phyloP scores from a whole-genome alignment of 495 filamentous ascomycete genomes.

The Viridothelium virens region DNA sequence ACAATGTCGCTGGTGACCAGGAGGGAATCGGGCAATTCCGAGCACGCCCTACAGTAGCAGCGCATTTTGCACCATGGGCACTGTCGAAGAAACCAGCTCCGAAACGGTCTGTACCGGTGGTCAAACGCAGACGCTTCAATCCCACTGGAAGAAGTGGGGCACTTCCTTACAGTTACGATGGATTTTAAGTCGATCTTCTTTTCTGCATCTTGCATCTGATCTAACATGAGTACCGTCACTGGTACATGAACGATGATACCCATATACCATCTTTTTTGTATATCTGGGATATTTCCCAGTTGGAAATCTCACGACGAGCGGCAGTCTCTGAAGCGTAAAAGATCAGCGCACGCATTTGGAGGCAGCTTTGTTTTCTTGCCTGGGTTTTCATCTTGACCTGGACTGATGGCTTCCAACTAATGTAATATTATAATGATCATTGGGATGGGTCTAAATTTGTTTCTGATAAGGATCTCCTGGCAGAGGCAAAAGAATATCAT shows the following conservation, averaged over 20 bases:
- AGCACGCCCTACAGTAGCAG: constrained; percentile 20
- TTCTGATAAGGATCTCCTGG: not conserved
- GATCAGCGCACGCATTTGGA: no score
- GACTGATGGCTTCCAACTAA: not conserved
- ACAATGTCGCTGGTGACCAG: constrained; percentile 14
- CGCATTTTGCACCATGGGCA: constrained; percentile 20
- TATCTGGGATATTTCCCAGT: not conserved
- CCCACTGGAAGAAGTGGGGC: not conserved
- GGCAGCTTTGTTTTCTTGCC: no score
- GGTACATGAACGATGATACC: not conserved
- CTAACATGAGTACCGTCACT: not conserved
- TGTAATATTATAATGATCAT: not conserved
- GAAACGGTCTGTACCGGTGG: not conserved
- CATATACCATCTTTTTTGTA: not conserved
- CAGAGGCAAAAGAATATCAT: not conserved
- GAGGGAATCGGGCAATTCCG: constrained; percentile 17
- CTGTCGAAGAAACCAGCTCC: not conserved
- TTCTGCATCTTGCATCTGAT: not conserved
- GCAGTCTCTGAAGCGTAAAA: not conserved
- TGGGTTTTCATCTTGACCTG: no score
- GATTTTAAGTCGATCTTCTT: not conserved
- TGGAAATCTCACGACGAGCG: not conserved
- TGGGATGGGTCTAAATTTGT: not conserved
- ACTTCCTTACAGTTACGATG: not conserved
- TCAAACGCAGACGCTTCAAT: not conserved